These are phyloP conservation scores for Ophiostoma sp. DNA, from an alignment of 2,329 filamentous ascomycete genomes.

Conservation along the genomic window DNA sequence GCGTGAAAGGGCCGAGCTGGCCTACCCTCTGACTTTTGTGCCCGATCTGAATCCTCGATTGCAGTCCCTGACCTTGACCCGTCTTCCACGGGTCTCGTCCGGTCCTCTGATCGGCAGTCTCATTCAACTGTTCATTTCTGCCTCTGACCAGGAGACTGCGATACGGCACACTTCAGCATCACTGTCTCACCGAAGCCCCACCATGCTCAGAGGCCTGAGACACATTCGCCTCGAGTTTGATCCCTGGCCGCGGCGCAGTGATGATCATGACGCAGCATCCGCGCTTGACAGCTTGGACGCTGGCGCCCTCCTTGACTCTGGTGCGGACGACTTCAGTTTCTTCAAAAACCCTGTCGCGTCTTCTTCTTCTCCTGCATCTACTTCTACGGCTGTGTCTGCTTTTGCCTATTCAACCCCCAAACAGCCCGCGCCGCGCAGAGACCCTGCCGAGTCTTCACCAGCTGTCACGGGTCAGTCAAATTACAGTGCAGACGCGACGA, in stretches of 20 bases:
- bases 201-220: constrained; percentile 47
- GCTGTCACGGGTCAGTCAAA: background rate
- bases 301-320: constrained; percentile 39
- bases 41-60: constrained; percentile 55
- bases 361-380: background rate
- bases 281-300: constrained; percentile 36
- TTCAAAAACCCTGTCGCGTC: constrained; percentile 34
- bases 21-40: constrained; percentile 44
- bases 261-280: constrained; percentile 29
- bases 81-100: constrained; percentile 49
- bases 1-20: constrained; percentile 39
- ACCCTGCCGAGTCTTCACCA: background rate
- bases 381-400: background rate
- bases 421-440: background rate
- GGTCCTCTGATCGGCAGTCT: constrained; percentile 48
- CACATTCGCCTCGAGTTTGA: constrained; percentile 52
- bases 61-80: constrained; percentile 47
- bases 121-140: constrained; percentile 42
- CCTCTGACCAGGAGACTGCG: constrained; percentile 45
- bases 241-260: constrained; percentile 36
- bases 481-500: background rate
- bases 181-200: constrained; percentile 36
- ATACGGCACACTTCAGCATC: constrained; percentile 27
- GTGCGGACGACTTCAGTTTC: constrained; percentile 42
- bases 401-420: background rate